Conservation (phyloP, 345 rosid genomes). For the Balakata baccata region DNA sequence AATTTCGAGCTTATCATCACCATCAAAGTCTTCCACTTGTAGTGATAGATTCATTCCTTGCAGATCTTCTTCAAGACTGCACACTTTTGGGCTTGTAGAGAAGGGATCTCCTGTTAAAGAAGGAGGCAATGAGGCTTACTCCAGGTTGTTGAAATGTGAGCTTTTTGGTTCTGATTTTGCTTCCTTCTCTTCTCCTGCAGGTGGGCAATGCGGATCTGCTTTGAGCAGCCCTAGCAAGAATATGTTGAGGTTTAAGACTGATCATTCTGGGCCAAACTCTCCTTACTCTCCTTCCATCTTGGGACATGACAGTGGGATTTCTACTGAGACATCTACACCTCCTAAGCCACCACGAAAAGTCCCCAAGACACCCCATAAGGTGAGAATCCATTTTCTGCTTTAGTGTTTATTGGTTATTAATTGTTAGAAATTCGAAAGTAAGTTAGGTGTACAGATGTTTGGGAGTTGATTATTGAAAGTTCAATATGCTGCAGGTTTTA, state of each 20-base stretch:
- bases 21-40: slow-evolving; percentile 62
- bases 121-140: slow-evolving; percentile 84
- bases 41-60: slow-evolving; percentile 96
- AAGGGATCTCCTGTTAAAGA: slow-evolving; percentile 79
- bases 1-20: slow-evolving; percentile 69
- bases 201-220: slow-evolving; percentile 57
- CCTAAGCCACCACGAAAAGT: slow-evolving; percentile 88
- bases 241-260: slow-evolving; percentile 85
- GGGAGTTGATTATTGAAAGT: not conserved
- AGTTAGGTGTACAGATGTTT: no score
- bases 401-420: not conserved
- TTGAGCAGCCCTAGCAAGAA: slow-evolving; percentile 70
- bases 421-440: not conserved
- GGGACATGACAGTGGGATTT: slow-evolving; percentile 57
- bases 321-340: slow-evolving; percentile 68
- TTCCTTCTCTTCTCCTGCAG: slow-evolving; percentile 73
- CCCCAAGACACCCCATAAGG: slow-evolving; percentile 98
- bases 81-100: slow-evolving; percentile 77
- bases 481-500: slow-evolving; percentile 58
- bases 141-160: slow-evolving; percentile 70
- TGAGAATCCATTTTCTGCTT: slow-evolving; percentile 9
- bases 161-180: slow-evolving; percentile 93
- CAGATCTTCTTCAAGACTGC: slow-evolving; percentile 88
- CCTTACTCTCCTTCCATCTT: slow-evolving; percentile 81
- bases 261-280: slow-evolving; percentile 65